Evolutionary conservation across 768 basidiomycete species (phyloP).

Genomic region (Russula dissimulans): DNA sequence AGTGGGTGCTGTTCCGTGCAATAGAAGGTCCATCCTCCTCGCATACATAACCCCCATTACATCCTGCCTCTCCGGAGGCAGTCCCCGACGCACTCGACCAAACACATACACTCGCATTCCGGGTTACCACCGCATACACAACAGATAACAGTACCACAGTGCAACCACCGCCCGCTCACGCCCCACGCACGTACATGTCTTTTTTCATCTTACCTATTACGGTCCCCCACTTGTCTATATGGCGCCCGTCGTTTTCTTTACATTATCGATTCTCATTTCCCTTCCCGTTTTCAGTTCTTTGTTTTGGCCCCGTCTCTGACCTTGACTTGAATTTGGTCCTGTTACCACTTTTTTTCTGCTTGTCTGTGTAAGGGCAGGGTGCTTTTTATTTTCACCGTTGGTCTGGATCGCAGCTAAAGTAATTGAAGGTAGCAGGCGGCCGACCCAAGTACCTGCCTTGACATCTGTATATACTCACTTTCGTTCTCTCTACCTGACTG

Average conservation of each 20-base stretch:
- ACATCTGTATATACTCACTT: background rate
- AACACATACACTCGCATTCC: background rate
- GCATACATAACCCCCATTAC: background rate
- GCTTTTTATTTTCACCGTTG: background rate
- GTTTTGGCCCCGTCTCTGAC: background rate
- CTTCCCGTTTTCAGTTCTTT: background rate
- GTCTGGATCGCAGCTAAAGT: background rate
- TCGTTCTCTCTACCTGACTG: background rate
- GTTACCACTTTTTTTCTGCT: background rate
- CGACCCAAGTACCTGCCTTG: background rate
- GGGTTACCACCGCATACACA: conserved; percentile 9
- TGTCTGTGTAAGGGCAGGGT: conserved; percentile 2
- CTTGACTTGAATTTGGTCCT: background rate
- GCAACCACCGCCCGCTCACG: conserved; percentile 6
- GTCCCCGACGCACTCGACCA: background rate
- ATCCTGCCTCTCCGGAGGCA: background rate
- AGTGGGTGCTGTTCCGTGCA: conserved; percentile 16
- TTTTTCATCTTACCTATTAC: background rate
- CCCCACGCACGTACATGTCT: conserved; percentile 1
- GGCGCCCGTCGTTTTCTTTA: background rate
- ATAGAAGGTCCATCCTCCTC: background rate
- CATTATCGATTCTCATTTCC: background rate
- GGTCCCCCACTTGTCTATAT: conserved; percentile 10
- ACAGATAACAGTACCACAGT: conserved; percentile 3
- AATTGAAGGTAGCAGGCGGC: background rate